Conservation (phyloP, 1,139 yeast species). For the Candida sanyaensis region DNA sequence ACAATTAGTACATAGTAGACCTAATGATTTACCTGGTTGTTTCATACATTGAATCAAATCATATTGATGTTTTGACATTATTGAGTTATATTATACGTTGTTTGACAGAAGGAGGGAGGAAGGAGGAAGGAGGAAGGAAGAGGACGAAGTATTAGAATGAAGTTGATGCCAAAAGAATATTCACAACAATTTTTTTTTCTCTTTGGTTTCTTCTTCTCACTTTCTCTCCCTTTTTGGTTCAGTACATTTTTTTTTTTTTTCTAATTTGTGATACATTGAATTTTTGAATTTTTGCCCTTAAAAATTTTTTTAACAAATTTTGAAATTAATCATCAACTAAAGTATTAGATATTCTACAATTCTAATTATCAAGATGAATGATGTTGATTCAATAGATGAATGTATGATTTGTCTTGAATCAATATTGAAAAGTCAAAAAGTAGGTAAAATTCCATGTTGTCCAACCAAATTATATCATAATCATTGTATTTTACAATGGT, state of each 20-base stretch:
- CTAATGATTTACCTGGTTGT: conserved; percentile 76
- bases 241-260: conserved; percentile 1
- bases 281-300: background rate
- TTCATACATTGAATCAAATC: conserved; percentile 85
- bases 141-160: background rate
- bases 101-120: too few relatives aligned
- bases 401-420: conserved; percentile 55
- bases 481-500: conserved; percentile 48
- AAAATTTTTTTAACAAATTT: background rate
- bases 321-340: background rate
- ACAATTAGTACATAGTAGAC: conserved; percentile 78
- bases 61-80: conserved; percentile 88
- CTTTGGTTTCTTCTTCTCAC: background rate
- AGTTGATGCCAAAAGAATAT: background rate
- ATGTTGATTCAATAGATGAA: conserved; percentile 23
- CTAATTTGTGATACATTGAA: background rate
- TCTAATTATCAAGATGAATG: background rate
- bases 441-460: conserved; percentile 44
- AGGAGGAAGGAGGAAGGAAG: background rate
- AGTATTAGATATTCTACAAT: too few relatives aligned
- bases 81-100: background rate
- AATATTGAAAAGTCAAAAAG: conserved; percentile 17
- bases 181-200: background rate
- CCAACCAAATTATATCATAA: conserved; percentile 45
- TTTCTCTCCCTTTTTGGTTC: background rate